Percentiles rank a stretch among this genome's conserved stretches.
These are phyloP conservation scores for Myxozyma mucilagina DNA, from an alignment of 805 yeast species.

Conservation along the genomic window DNA sequence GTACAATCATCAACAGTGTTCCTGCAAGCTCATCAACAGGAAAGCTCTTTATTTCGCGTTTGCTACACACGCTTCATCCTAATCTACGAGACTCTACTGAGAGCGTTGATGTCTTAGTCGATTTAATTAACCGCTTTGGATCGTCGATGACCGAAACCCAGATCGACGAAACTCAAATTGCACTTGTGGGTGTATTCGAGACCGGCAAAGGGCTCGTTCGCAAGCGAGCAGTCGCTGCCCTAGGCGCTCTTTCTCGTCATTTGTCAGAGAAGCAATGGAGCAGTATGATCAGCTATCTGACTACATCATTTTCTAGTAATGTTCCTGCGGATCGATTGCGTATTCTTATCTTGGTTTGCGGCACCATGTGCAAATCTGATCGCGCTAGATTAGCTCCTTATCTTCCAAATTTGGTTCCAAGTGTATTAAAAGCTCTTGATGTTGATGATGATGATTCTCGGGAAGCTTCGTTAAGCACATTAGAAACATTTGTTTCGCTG, in stretches of 20 bases:
- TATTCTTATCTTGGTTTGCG: conserved; percentile 28
- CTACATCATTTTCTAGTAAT: neutral
- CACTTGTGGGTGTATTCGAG: conserved; percentile 46
- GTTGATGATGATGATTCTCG: conserved; percentile 46
- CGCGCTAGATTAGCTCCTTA: conserved; percentile 31
- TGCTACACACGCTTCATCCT: conserved; percentile 35
- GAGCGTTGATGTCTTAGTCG: conserved; percentile 60
- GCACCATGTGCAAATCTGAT: conserved; percentile 36
- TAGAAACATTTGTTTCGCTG: conserved; percentile 47
- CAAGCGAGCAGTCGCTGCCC: conserved; percentile 52
- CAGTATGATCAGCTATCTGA: conserved; percentile 25
- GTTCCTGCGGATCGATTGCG: conserved; percentile 22
- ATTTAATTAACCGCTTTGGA: conserved; percentile 55
- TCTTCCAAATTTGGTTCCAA: conserved; percentile 20
- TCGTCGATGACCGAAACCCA: conserved; percentile 45
- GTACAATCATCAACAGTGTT: conserved; percentile 37
- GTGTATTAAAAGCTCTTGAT: conserved; percentile 37
- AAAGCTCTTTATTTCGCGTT: conserved; percentile 32
- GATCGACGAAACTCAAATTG: conserved; percentile 35
- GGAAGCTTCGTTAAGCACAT: conserved; percentile 49
- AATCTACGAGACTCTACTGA: conserved; percentile 46
- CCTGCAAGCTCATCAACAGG: conserved; percentile 34
- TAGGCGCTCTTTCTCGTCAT: conserved; percentile 46
- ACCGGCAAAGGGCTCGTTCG: conserved; percentile 49
- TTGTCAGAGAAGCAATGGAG: conserved; percentile 37